These are phyloP conservation scores for Phytopythium aichiense DNA, from an alignment of 352 stramenopile species.

Conservation along the genomic window DNA sequence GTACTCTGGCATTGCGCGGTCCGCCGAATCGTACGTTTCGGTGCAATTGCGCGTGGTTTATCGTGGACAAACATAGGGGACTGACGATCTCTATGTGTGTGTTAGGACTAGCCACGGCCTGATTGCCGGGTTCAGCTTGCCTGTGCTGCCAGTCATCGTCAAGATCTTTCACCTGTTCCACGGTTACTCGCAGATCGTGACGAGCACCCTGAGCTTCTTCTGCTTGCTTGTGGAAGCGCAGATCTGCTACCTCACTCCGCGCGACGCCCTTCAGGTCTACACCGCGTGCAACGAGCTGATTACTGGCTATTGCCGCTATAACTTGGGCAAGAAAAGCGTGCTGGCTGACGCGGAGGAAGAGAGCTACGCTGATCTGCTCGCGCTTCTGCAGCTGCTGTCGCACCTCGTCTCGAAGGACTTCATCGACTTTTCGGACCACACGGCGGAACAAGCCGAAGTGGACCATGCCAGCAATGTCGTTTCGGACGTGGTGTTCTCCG, in stretches of 20 bases:
- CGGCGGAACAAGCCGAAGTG: conserved; percentile 45
- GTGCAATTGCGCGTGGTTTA: neutral
- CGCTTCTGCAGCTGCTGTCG: conserved; percentile 75
- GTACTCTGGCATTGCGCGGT: conserved; percentile 73
- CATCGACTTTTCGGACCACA: conserved; percentile 83
- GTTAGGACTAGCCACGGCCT: conserved; percentile 43
- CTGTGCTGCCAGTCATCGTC: conserved; percentile 66
- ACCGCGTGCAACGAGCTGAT: conserved; percentile 69
- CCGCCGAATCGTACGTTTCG: conserved; percentile 50
- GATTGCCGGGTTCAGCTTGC: conserved; percentile 66
- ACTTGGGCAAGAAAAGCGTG: conserved; percentile 64
- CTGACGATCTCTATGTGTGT: neutral
- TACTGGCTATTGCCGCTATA: conserved; percentile 56
- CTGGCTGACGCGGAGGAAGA: conserved; percentile 72
- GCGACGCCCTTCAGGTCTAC: conserved; percentile 72
- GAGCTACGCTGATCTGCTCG: conserved; percentile 65
- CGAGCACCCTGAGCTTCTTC: conserved; percentile 74
- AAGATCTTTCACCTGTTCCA: conserved; percentile 78
- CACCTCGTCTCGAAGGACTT: conserved; percentile 82
- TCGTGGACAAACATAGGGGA: neutral
- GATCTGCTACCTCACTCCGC: conserved; percentile 66
- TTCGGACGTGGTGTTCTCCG: conserved; percentile 86
- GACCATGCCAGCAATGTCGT: conserved; percentile 64
- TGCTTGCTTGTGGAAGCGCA: conserved; percentile 78
- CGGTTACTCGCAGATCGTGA: conserved; percentile 62